phyloP scores from a whole-genome alignment of 106 monocot species.

The Allium fistulosum region DNA sequence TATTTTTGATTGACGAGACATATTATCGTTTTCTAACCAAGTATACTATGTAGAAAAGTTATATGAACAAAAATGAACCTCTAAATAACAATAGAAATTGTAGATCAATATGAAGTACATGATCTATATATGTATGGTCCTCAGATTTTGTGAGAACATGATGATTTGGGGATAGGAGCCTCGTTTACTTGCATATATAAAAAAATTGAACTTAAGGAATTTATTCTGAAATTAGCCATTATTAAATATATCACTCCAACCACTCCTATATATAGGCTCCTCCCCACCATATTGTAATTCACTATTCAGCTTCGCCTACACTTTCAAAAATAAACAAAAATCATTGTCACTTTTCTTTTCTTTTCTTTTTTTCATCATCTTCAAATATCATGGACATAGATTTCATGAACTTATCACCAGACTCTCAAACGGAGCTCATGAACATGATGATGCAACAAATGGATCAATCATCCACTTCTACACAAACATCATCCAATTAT shows the following conservation, averaged over 20 bases:
- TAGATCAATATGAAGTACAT: no score
- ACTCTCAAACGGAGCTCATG: slow-evolving; percentile 30
- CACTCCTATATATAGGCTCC: background rate
- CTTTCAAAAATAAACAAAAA: background rate
- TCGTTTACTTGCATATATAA: no score
- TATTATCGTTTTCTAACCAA: no score
- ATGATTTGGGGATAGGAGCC: no score
- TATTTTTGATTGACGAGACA: no score
- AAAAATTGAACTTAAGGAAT: background rate
- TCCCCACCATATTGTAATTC: background rate
- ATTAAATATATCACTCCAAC: background rate
- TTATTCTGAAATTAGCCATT: background rate
- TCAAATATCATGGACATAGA: slow-evolving; percentile 1
- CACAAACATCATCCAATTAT: background rate
- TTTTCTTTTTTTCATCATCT: background rate
- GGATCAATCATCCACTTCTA: slow-evolving; percentile 6
- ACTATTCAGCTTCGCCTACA: background rate
- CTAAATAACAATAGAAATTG: no score
- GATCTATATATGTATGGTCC: no score
- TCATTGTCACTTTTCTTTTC: background rate
- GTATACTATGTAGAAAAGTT: no score
- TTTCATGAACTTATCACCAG: background rate
- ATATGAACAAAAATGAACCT: no score
- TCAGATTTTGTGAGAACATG: no score
- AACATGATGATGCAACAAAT: slow-evolving; percentile 25